Conservation (phyloP, 257 asterid species). For the Primulina tabacum region DNA sequence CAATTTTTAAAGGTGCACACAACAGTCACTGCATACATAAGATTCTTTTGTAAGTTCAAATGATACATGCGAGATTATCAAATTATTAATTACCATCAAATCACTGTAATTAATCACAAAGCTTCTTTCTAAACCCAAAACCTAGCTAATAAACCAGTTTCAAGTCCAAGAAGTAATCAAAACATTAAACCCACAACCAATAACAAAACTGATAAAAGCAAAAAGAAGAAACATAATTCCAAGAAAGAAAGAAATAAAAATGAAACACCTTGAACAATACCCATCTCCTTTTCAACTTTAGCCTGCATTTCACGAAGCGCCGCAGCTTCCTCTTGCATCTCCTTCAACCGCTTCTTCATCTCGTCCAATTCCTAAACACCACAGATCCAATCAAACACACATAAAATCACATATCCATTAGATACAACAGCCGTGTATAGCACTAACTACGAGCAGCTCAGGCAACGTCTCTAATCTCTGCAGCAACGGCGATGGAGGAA, state of each 20-base stretch:
- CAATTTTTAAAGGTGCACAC: too few species aligned
- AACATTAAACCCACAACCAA: neutral
- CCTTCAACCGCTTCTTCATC: too few species aligned
- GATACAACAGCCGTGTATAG: neutral
- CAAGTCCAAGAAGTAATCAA: neutral
- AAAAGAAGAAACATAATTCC: neutral
- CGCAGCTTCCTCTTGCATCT: too few species aligned
- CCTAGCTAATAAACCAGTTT: neutral
- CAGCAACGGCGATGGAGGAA: too few species aligned
- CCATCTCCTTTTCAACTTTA: constrained; percentile 70
- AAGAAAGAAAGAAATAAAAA: neutral
- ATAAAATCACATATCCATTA: constrained; percentile 13
- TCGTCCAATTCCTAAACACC: constrained; percentile 20
- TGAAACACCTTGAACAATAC: constrained; percentile 49
- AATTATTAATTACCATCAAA: neutral
- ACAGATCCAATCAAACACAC: constrained; percentile 22
- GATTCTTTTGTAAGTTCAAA: neutral
- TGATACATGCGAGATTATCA: neutral
- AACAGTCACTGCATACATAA: neutral
- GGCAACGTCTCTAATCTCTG: too few species aligned
- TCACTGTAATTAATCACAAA: neutral
- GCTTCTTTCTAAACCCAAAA: neutral
- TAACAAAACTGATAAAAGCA: neutral
- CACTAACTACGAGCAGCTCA: too few species aligned
- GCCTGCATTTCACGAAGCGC: neutral